Base-by-base conservation (phyloP, 2,329 filamentous ascomycete species). In the Emmonsiellopsis sp. region DNA sequence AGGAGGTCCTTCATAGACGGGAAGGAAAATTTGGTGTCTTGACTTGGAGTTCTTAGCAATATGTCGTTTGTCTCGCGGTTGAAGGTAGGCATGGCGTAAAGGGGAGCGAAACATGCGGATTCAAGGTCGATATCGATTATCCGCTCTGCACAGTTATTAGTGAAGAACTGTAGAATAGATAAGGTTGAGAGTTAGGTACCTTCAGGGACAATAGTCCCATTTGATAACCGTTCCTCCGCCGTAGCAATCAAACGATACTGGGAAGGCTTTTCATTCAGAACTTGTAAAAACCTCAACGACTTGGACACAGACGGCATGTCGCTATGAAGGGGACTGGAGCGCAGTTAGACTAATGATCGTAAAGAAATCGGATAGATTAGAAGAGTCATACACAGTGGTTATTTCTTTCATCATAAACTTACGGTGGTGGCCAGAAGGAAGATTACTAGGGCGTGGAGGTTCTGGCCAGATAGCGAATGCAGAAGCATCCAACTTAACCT, bases 71-170 rank as follows among this genome's bases (percentile, higher is more conserved):
- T 43, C 10, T 50, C 48, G 26, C 48, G 37, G n/a, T 40, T 11
- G 7, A 50, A 50, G 31, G 48, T 50, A 11, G 48, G 48, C 37
- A 50, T 50, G n/a, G 48, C 48, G 37, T 50, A 50, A 42, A 50
- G 48, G 7, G 48, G 48, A 41, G 41, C 37, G 2, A 50, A 42
- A 8, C 7, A 32, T 32, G 48, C 37, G 2, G 48, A 41, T 34
- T 50, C 48, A 26, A 50, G 48, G 41, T 50, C 41, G 26, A 50
- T 20, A 16, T 50, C 37, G 20, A 43, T 50, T 31, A 50, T 31
- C 13, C 48, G 48, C 37, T 40, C 48, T 50, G 40, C 5, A 44
- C 5, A 50, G 9, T 16, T 15, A 20, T 50, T 41, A 50, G 48
- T 20, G 31, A 11, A 50, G 11, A 20, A 6, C 11, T 5, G 9